These are phyloP conservation scores for Eurotiales sp. DNA, from an alignment of 2,329 filamentous ascomycete genomes.

Conservation along the genomic window DNA sequence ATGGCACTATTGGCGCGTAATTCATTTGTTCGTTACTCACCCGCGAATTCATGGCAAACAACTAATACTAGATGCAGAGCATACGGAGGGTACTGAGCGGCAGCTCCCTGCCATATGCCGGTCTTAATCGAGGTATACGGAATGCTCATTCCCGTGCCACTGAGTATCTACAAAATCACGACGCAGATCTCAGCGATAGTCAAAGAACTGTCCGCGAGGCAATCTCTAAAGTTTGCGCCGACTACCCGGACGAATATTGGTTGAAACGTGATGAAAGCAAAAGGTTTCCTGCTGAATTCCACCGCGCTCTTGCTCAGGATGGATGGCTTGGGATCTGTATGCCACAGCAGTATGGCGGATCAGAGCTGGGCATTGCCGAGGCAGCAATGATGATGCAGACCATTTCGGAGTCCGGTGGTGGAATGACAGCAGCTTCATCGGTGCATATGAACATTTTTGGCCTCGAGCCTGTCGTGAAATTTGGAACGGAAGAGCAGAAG, in stretches of 20 bases:
- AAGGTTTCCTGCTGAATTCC: conserved; percentile 40
- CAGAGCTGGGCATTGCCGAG: conserved; percentile 41
- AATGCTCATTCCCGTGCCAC: background rate
- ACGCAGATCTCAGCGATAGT: conserved; percentile 38
- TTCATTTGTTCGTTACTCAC: too few relatives aligned
- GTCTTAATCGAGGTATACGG: background rate
- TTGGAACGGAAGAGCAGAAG: conserved; percentile 42
- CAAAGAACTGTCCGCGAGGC: conserved; percentile 42
- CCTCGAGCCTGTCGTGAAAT: conserved; percentile 44
- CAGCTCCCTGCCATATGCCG: too few relatives aligned
- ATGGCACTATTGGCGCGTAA: too few relatives aligned
- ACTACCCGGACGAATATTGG: conserved; percentile 45
- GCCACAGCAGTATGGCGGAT: conserved; percentile 41
- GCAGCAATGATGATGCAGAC: conserved; percentile 49
- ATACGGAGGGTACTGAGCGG: too few relatives aligned
- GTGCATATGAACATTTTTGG: conserved; percentile 51
- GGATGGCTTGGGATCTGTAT: conserved; percentile 47
- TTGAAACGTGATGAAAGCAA: conserved; percentile 33
- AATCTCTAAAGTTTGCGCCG: conserved; percentile 42
- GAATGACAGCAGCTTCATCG: conserved; percentile 40
- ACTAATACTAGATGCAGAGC: too few relatives aligned
- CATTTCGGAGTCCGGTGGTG: conserved; percentile 43
- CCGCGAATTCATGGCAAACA: too few relatives aligned
- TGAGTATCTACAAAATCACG: conserved; percentile 24
- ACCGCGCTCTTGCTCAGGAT: conserved; percentile 36